These are phyloP conservation scores for Petasospora rhodanensis DNA, from an alignment of 1,139 yeast genomes.

Conservation along the genomic window DNA sequence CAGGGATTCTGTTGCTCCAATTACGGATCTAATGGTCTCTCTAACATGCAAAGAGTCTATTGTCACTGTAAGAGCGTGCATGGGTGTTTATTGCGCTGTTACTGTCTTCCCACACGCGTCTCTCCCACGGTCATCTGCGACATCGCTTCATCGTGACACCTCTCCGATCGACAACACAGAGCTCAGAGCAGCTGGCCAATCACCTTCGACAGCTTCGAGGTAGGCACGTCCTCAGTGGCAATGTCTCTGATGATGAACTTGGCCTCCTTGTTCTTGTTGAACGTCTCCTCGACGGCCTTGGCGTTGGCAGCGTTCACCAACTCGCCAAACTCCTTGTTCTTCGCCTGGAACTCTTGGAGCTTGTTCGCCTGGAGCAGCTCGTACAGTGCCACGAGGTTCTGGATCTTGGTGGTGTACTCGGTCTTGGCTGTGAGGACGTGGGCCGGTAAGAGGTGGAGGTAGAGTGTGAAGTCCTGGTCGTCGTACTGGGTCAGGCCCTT, in stretches of 20 bases:
- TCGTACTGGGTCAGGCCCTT: constrained; percentile 39
- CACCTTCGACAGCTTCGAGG: constrained; percentile 22
- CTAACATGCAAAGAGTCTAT: too few relatives aligned
- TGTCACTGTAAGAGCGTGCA: too few relatives aligned
- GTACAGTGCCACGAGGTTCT: constrained; percentile 34
- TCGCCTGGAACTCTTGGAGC: constrained; percentile 31
- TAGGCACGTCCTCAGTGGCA: constrained; percentile 22
- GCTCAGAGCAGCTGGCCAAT: constrained; percentile 17
- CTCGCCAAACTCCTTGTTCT: constrained; percentile 20
- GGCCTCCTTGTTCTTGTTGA: constrained; percentile 18
- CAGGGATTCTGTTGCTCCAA: too few relatives aligned
- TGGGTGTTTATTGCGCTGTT: too few relatives aligned
- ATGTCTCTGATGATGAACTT: constrained; percentile 18
- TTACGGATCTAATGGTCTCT: too few relatives aligned
- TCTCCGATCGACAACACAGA: too few relatives aligned
- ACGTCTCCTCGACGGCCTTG: constrained; percentile 17
- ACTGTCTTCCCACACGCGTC: too few relatives aligned
- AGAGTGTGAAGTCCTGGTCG: constrained; percentile 39
- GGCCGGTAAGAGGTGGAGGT: constrained; percentile 41
- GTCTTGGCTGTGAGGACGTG: constrained; percentile 29
- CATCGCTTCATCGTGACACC: too few relatives aligned
- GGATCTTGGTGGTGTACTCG: constrained; percentile 26
- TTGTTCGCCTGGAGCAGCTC: constrained; percentile 33
- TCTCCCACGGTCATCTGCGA: too few relatives aligned
- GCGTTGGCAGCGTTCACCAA: constrained; percentile 17